Evolutionary conservation across 1,284 basidiomycete species (phyloP), one percentile per base, ranked within the genome.

Genomic region (Austroboletus niveus): DNA sequence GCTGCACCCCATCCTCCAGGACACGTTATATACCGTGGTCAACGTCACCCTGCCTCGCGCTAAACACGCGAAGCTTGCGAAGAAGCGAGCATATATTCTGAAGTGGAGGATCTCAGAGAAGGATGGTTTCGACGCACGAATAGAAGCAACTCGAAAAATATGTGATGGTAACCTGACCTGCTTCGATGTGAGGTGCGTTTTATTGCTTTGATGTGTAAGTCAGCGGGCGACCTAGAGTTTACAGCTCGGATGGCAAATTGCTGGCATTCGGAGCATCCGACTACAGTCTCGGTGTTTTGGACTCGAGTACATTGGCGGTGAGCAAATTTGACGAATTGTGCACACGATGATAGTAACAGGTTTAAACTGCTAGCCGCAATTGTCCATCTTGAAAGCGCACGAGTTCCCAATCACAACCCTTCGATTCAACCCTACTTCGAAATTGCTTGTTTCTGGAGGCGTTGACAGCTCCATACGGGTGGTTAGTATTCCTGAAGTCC

Each of bases 371-470:
- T 42, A 97, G 93, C 93, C 94, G 1, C 70, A 95, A 9, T 72
- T 93, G 32, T 87, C 87, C 32, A 95, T 99, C 54, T 76, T 98
- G 45, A 91, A 93, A 68, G 91, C 95, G 0, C 97, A 99, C 70
- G 92, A 94, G 57, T 96, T 99, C 69, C 93, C 97, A 3, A 84
- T 93, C 2, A 99, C 96, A 0, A 86, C 89, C 1, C 72, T 99
- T 51, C 82, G 81, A 52, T 98, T 99, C 75, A 95, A 89, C 66
- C 89, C 93, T 0, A 77, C 83, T 5, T 87, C 87, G 14, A 82
- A 77, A 17, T 60, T 95, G n/a, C 79, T 99, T n/a, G 80, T 94
- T 22, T 94, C 92, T 6, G 94, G 90, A 5, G 94, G 93, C 62
- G 91, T 92, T 6, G 96, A 99, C 71, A 95, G 92, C 67, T 86